Evolutionary conservation across 192 early-diverging fungal genomes (phyloP).

Genomic region (Gamsiella multidivaricata): DNA sequence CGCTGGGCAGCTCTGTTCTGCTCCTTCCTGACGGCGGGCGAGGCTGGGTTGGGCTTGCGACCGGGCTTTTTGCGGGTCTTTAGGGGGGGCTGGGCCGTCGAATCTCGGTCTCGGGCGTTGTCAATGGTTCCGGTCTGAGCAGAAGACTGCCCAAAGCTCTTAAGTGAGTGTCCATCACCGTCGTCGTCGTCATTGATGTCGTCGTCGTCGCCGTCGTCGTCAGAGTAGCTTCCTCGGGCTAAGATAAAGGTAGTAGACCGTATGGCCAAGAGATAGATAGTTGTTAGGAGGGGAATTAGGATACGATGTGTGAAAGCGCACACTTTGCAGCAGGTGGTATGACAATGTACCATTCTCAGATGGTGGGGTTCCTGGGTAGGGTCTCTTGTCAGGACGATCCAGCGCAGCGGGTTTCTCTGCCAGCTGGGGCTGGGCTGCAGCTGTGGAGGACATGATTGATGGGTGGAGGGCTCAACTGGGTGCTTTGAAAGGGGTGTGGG

Average conservation of each 20-base stretch:
- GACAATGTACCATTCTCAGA: conserved; percentile 29
- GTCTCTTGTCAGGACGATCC: conserved; percentile 37
- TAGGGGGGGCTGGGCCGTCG: conserved; percentile 41
- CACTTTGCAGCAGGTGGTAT: not conserved
- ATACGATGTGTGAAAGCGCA: not conserved
- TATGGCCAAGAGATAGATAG: not conserved
- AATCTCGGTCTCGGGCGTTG: too few relatives aligned
- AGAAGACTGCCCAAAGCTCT: conserved; percentile 6
- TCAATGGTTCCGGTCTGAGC: not conserved
- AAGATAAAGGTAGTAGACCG: not conserved
- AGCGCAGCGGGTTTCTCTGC: conserved; percentile 2
- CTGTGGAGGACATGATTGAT: conserved; percentile 15
- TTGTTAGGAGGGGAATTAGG: not conserved
- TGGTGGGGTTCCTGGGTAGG: conserved; percentile 25
- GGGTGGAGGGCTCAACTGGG: conserved; percentile 5
- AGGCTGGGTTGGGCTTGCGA: conserved; percentile 68
- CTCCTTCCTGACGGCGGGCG: conserved; percentile 68
- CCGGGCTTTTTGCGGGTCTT: conserved; percentile 67
- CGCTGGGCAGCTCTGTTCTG: conserved; percentile 92
- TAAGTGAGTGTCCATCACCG: conserved; percentile 25
- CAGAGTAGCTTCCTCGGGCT: conserved; percentile 14
- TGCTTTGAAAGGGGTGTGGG: not conserved
- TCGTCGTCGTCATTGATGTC: conserved; percentile 21
- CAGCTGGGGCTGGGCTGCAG: not conserved
- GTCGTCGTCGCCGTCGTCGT: conserved; percentile 23